Base-by-base conservation (phyloP, 2,329 filamentous ascomycete genomes). In the Cadophora gregata region DNA sequence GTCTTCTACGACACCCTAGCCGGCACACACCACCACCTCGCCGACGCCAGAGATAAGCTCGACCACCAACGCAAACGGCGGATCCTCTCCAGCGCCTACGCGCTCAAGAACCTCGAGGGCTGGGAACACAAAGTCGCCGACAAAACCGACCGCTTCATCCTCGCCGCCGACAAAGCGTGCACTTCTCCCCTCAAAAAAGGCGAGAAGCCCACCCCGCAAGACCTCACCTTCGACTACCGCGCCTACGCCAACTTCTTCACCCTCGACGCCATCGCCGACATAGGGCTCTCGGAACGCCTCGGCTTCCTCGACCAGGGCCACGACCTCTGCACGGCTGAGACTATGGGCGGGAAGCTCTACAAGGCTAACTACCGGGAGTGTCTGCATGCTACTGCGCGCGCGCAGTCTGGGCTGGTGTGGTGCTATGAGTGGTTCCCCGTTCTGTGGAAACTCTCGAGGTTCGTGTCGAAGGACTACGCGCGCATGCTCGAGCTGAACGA, bases 121-220 rank as follows among this genome's bases (percentile, higher is more conserved):
- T 86, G 84, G 84, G 84, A 86, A 68, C 80, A 81, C 75, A 86
- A 85, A 68, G 83, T 86, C 3, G 81, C 81, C 14, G 83, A 86
- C 67, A 86, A 85, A 74, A 77, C 80, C 0, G 75, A 79, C 21
- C 77, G 80, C 14, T 74, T 85, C 29, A 77, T 85, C 59, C 76
- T 72, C 16, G 78, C 81, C 50, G 78, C 82, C 33, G 83, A 86
- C 68, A 68, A 70, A 36, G 76, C 73, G 33, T 82, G 81, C 65
- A 82, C 80, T 3, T 66, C 70, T 0, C 59, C 56, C 65, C 27
- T 63, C n/a, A 61, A 72, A 70, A 50, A 71, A 64, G 53, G 63
- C 5, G 62, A 64, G 21, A 60, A 63, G 4, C 77, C 78, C 0
- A 69, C 72, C 4, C 67, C 77, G 0, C 72, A 76, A 31, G 82